Percentiles rank a stretch among this genome's conserved stretches.
These are phyloP conservation scores for Podospora sp. DNA, from an alignment of 495 filamentous ascomycete genomes.

Conservation along the genomic window DNA sequence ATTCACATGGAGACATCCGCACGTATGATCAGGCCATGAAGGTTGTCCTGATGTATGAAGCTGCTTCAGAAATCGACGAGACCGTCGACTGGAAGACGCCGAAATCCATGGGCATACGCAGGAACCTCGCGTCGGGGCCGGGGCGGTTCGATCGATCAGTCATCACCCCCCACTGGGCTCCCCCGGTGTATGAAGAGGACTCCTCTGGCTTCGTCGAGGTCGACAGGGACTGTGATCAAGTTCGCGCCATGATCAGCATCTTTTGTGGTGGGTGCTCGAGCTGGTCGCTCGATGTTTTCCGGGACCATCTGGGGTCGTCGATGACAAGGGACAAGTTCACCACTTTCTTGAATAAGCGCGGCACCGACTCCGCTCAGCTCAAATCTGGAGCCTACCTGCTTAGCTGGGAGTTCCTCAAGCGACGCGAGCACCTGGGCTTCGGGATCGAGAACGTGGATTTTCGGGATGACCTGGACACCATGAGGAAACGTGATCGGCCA, in stretches of 20 bases:
- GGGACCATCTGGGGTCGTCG: neutral
- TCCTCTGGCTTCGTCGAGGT: constrained; percentile 2
- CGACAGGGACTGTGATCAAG: constrained; percentile 19
- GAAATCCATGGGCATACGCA: neutral
- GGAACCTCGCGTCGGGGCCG: neutral
- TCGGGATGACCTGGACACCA: constrained; percentile 3
- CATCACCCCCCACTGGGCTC: neutral
- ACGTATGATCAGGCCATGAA: neutral
- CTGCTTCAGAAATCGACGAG: neutral
- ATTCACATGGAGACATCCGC: neutral
- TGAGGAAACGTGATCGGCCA: neutral
- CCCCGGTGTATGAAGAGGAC: neutral
- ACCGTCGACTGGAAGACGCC: neutral
- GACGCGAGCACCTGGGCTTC: constrained; percentile 16
- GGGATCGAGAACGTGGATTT: neutral
- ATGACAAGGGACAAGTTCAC: constrained; percentile 9
- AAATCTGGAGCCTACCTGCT: constrained; percentile 11
- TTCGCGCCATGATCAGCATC: constrained; percentile 16
- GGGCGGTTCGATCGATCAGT: neutral
- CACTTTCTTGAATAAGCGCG: constrained; percentile 14
- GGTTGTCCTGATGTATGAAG: neutral
- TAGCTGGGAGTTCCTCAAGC: constrained; percentile 21
- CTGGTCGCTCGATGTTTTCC: constrained; percentile 3
- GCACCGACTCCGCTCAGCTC: constrained; percentile 8
- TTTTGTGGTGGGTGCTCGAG: neutral